Conservation (phyloP, 345 rosid species). For the Streptanthus diversifolius region DNA sequence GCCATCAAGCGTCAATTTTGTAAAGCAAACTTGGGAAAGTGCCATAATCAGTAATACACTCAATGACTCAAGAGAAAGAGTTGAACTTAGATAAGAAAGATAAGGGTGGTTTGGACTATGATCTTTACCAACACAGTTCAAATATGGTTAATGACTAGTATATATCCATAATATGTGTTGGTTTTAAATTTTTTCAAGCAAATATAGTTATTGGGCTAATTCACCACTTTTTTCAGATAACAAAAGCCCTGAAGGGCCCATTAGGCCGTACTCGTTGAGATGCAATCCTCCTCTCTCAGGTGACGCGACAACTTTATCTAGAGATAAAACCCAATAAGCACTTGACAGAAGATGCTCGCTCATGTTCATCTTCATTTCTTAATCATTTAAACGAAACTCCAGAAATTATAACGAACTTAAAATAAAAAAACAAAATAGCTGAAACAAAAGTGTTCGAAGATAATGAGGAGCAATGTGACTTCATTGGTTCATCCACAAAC, state of each 20-base stretch:
- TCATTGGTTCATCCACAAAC: slow-evolving; percentile 91
- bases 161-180: too few species aligned
- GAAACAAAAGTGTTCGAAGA: background rate
- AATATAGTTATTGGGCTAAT: too few species aligned
- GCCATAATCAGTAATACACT: too few species aligned
- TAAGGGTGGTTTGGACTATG: too few species aligned
- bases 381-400: background rate
- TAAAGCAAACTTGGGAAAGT: too few species aligned
- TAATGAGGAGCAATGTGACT: slow-evolving; percentile 56
- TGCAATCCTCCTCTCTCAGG: background rate
- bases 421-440: background rate
- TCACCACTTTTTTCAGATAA: background rate
- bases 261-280: background rate
- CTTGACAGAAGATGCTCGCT: slow-evolving; percentile 33
- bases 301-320: slow-evolving; percentile 49
- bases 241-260: background rate
- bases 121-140: too few species aligned
- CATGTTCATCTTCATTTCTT: background rate
- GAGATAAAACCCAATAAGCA: slow-evolving; percentile 29
- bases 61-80: too few species aligned
- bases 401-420: background rate
- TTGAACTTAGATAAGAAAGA: too few species aligned
- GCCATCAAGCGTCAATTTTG: too few species aligned
- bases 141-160: too few species aligned
- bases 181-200: too few species aligned